phyloP scores from a whole-genome alignment of 2,329 filamentous ascomycete genomes.

The Ophiostoma perfectum region DNA sequence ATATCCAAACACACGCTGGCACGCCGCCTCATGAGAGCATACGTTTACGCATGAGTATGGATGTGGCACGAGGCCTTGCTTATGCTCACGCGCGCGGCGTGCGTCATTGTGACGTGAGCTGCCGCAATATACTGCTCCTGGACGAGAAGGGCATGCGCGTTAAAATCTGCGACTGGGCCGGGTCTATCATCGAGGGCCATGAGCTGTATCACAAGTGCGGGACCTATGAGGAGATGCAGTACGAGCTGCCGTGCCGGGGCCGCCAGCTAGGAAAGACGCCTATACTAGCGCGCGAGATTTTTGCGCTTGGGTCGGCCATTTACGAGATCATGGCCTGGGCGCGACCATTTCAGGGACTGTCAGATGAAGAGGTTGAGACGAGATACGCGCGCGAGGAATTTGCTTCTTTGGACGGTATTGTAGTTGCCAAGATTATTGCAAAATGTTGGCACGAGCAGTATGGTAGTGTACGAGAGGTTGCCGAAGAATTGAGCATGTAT shows the following conservation, averaged over 20 bases:
- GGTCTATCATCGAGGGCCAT: neutral
- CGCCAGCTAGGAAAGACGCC: neutral
- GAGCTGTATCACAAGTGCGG: neutral
- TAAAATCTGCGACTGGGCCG: neutral
- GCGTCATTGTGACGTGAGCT: neutral
- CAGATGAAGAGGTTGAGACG: neutral
- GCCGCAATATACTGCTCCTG: neutral
- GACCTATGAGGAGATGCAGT: neutral
- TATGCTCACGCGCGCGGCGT: neutral
- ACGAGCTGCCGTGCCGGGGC: neutral
- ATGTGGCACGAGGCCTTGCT: neutral
- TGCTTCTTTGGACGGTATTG: neutral
- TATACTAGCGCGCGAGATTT: neutral
- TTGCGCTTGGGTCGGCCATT: neutral
- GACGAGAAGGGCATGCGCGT: neutral
- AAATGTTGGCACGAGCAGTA: neutral
- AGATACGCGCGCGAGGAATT: neutral
- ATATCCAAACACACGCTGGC: neutral
- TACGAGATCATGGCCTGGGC: neutral
- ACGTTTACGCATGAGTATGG: neutral
- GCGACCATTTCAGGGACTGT: neutral
- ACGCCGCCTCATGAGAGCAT: neutral
- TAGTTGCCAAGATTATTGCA: neutral
- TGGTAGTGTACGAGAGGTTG: neutral
- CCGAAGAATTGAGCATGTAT: neutral